Percentiles rank a stretch among this genome's conserved stretches.
Evolutionary conservation across 1,284 basidiomycete species (phyloP).

Genomic region (Moesziomyces sp.): DNA sequence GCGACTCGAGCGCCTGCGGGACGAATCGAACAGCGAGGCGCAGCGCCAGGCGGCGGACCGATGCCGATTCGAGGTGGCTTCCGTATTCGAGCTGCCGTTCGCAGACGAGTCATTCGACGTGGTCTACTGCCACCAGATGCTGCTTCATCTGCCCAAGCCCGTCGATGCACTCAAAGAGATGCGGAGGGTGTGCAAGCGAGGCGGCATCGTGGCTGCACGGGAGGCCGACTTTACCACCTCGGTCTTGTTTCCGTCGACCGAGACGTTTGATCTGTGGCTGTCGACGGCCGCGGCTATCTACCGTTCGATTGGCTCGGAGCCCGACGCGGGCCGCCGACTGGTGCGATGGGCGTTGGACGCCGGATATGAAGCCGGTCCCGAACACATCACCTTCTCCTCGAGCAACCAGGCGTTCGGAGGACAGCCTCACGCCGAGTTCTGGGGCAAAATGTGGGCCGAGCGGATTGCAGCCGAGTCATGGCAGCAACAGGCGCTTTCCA

Average conservation of each 20-base stretch:
- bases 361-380: slow-evolving; percentile 10
- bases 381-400: slow-evolving; percentile 30
- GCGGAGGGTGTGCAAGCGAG: slow-evolving; percentile 35
- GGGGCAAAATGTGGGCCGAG: slow-evolving; percentile 39
- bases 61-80: slow-evolving; percentile 24
- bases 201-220: slow-evolving; percentile 30
- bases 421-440: slow-evolving; percentile 22
- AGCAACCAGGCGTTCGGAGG: slow-evolving; percentile 33
- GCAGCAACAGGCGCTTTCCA: slow-evolving; percentile 25
- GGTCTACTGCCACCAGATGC: slow-evolving; percentile 39
- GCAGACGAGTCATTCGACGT: slow-evolving; percentile 30
- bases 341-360: slow-evolving; percentile 35
- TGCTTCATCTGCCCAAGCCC: slow-evolving; percentile 30
- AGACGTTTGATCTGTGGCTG: slow-evolving; percentile 18
- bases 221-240: slow-evolving; percentile 24
- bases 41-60: slow-evolving; percentile 4
- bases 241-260: slow-evolving; percentile 14
- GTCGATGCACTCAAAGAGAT: slow-evolving; percentile 32
- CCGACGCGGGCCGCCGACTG: slow-evolving; percentile 32
- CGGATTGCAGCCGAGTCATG: slow-evolving; percentile 18
- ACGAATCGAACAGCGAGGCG: neutral
- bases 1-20: slow-evolving; percentile 3
- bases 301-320: slow-evolving; percentile 29
- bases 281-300: slow-evolving; percentile 12
- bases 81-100: slow-evolving; percentile 30